Evolutionary conservation across 805 yeast species (phyloP).

Genomic region (Schwanniomyces yamadae): DNA sequence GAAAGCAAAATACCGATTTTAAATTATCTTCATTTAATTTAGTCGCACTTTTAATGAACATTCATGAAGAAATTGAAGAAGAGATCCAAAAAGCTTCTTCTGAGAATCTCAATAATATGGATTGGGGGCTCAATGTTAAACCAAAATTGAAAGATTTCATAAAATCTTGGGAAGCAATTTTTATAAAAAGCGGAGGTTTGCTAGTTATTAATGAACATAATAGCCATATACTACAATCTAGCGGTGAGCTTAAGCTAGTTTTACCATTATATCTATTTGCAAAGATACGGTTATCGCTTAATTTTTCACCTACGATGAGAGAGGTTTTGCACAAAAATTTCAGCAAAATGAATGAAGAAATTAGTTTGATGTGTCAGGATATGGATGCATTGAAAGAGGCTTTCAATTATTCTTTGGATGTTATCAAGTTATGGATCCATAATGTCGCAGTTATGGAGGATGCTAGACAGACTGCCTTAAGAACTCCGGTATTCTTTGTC

Average conservation of each 20-base stretch:
- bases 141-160: conserved; percentile 58
- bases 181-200: conserved; percentile 61
- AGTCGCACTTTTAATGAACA: conserved; percentile 57
- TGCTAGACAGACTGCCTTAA: conserved; percentile 62
- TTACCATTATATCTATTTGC: conserved; percentile 67
- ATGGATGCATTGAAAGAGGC: conserved; percentile 67
- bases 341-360: conserved; percentile 57
- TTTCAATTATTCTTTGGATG: conserved; percentile 53
- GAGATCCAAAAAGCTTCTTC: conserved; percentile 39
- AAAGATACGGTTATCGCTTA: conserved; percentile 61
- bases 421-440: conserved; percentile 69
- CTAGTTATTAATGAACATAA: conserved; percentile 53
- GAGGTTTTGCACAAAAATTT: conserved; percentile 67
- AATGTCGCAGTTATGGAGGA: conserved; percentile 64
- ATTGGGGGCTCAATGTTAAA: conserved; percentile 64
- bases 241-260: conserved; percentile 60
- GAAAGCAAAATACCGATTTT: conserved; percentile 36
- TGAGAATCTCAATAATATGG: conserved; percentile 48
- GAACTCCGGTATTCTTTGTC: conserved; percentile 75
- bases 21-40: conserved; percentile 49
- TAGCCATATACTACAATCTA: conserved; percentile 46
- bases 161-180: conserved; percentile 67
- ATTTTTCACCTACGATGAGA: conserved; percentile 59
- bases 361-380: conserved; percentile 49
- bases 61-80: conserved; percentile 63